Base-by-base conservation (phyloP, 768 basidiomycete genomes). In the Rhodotorula babjevae region DNA sequence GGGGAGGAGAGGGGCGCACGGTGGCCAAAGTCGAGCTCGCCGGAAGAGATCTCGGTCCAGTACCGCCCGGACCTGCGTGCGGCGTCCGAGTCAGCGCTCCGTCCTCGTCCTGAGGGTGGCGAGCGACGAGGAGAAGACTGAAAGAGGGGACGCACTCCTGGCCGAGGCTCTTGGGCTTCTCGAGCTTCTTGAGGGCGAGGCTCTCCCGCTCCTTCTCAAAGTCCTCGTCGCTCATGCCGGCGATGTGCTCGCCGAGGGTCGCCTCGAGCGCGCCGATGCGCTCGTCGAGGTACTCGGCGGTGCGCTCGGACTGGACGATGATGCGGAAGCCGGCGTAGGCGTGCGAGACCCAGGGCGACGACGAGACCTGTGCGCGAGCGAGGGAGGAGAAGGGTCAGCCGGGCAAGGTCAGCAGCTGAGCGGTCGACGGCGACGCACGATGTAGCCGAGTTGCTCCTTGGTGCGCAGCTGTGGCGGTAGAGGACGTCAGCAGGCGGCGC, bases 391-490 rank as follows among this genome's bases (percentile, higher is more conserved):
- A 25, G 50, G 50, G 6, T 12, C 4, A 12, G 4, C n/a, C n/a
- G n/a, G n/a, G n/a, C n/a, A n/a, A n/a, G n/a, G n/a, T n/a, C n/a
- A n/a, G n/a, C n/a, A n/a, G n/a, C n/a, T n/a, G n/a, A n/a, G n/a
- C n/a, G n/a, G n/a, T n/a, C n/a, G 50, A 25, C 27, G 2, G 50
- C 1, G 23, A 52, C 23, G 50, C 9, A 52, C 94, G 57, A 96
- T 85, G 80, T 99, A 99, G 18, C 96, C 96, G 3, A 99, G 85
- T 80, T 98, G 96, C 78, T 98, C 93, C 79, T 92, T 88, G 10
- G 96, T 98, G 33, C 93, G 93, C 67, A 87, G 66, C 62, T 73
- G 36, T 36, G 36, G 59, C n/a, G 49, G 86, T 87, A 1, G 85
- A 42, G 6, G 16, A 9, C 27, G 10, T 33, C 83, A 29, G 89